phyloP scores from a whole-genome alignment of 306 rosid genomes.

The Gastrolobium villosum region DNA sequence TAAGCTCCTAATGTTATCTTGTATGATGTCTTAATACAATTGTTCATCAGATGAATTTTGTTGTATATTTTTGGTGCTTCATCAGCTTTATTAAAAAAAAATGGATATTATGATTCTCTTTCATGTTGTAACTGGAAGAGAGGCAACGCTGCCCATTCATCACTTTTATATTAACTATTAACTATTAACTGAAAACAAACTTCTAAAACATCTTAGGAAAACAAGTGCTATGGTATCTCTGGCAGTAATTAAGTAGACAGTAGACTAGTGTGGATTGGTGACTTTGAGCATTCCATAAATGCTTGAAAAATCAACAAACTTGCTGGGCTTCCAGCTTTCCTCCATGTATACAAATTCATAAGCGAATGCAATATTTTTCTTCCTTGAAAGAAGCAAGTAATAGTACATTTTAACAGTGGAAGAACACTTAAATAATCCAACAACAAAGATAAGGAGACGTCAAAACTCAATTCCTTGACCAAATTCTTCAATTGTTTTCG shows the following conservation, averaged over 20 bases:
- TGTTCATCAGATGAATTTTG: background rate
- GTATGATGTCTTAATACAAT: background rate
- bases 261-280: background rate
- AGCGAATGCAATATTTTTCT: background rate
- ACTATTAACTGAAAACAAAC: background rate
- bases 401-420: background rate
- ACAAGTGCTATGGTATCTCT: background rate
- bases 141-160: background rate
- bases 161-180: background rate
- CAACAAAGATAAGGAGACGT: slow-evolving; percentile 31
- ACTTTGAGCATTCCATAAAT: background rate
- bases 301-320: background rate
- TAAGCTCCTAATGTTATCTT: background rate
- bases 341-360: background rate
- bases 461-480: slow-evolving; percentile 70
- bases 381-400: background rate
- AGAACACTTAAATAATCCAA: slow-evolving; percentile 28
- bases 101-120: no score
- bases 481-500: slow-evolving; percentile 86
- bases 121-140: background rate
- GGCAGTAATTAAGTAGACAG: background rate
- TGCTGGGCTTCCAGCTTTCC: no score
- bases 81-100: no score
- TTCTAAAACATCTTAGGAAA: background rate
- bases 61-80: no score